Base-by-base conservation (phyloP, 225 moss, liverwort and hornwort genomes). In the Pseudoscleropodium purum region DNA sequence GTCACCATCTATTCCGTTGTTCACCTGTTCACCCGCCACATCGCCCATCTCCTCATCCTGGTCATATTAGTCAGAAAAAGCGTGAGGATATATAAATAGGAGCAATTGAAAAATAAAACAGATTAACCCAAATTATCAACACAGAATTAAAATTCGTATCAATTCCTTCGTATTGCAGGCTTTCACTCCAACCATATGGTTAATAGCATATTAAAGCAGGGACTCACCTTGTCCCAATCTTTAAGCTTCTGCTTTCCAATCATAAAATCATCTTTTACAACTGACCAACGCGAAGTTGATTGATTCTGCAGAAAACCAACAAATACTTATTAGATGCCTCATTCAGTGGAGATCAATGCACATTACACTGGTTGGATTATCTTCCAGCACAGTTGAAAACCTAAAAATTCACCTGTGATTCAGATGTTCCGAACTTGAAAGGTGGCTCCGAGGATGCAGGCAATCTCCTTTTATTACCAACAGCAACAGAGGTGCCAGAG, bases 141-240 rank as follows among this genome's bases (percentile, higher is more conserved):
- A 84, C 61, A 20, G 12, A 39, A 83, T 30, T 15, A 54, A 49
- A 24, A 75, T 45, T 34, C 31, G 41, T 47, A 43, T 43, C 61
- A 65, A 62, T 61, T 54, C 26, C 54, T 45, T 52, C 68, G 9
- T 54, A 78, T 23, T 37, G 74, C 79, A 82, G 26, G 63, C 67
- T 41, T 61, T 51, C 68, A 66, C 64, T 79, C 23, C 30, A 68
- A 61, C 49, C 29, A 66, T n/a, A n/a, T 75, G 43, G 37, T 59
- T 60, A 19, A 87, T 12, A 57, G 59, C 70, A 37, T 19, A 67
- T 36, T 18, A 73, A 51, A 72, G 86, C 73, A 86, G 61, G 60
- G 39, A 61, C 87, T 89, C 79, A 95, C 94, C 93, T 97, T 95
- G 89, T 97, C 97, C 97, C 97, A 97, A 84, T 96, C 96, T 86